Percentiles rank a stretch among this genome's conserved stretches.
phyloP scores from a whole-genome alignment of 2,329 filamentous ascomycete species.

The Xylariaceae sp. region DNA sequence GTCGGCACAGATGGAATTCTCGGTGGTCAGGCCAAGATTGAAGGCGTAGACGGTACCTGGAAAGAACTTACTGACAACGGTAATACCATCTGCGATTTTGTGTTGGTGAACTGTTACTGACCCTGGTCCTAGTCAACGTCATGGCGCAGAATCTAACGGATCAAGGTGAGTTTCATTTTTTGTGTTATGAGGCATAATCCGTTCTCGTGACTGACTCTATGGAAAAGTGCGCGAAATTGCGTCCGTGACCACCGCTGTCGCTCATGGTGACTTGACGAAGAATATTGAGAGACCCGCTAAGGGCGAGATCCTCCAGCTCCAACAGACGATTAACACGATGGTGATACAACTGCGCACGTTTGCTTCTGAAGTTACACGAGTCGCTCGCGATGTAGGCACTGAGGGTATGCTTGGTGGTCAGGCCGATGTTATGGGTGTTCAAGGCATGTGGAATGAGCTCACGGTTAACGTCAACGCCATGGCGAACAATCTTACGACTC shows the following conservation, averaged over 20 bases:
- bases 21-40: constrained; percentile 88
- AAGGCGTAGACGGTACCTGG: constrained; percentile 94
- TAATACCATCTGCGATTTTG: constrained; percentile 32
- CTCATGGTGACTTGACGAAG: constrained; percentile 75
- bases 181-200: neutral
- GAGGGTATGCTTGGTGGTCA: constrained; percentile 79
- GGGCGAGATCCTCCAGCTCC: constrained; percentile 75
- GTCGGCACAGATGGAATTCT: constrained; percentile 94
- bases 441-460: constrained; percentile 84
- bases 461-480: constrained; percentile 84
- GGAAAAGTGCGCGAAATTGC: constrained; percentile 72
- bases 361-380: constrained; percentile 76
- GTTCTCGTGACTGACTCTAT: constrained; percentile 6
- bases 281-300: constrained; percentile 77
- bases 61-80: constrained; percentile 89
- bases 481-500: constrained; percentile 80
- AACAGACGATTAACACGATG: constrained; percentile 87
- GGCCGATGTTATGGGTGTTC: constrained; percentile 75
- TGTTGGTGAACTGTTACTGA: constrained; percentile 22
- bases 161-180: constrained; percentile 46
- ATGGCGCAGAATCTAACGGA: constrained; percentile 80
- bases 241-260: constrained; percentile 76
- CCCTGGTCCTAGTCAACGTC: constrained; percentile 57
- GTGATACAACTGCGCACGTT: constrained; percentile 80
- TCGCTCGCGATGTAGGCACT: constrained; percentile 77